phyloP scores from a whole-genome alignment of 1,284 basidiomycete genomes.

The Lignosus rhinocerotis region DNA sequence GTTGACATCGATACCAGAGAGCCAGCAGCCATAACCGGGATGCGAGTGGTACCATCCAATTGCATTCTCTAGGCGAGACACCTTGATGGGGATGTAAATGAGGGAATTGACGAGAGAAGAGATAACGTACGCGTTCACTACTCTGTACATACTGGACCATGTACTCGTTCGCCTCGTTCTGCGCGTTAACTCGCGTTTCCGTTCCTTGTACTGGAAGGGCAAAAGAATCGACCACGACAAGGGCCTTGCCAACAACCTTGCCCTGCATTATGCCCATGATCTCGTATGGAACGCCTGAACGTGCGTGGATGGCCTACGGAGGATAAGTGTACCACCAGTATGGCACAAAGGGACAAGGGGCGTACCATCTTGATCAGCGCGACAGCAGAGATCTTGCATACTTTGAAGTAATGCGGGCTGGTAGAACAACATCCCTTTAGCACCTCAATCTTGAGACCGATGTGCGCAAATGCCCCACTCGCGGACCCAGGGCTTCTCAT shows the following conservation, averaged over 20 bases:
- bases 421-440: background rate
- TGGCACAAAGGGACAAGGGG: background rate
- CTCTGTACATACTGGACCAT: constrained; percentile 93
- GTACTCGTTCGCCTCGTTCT: constrained; percentile 96
- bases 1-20: constrained; percentile 95
- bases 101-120: background rate
- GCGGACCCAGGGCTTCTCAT: constrained; percentile 81
- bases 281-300: constrained; percentile 96
- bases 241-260: constrained; percentile 83
- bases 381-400: constrained; percentile 92
- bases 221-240: constrained; percentile 96
- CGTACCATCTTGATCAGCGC: constrained; percentile 97
- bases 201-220: constrained; percentile 98
- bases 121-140: constrained; percentile 65
- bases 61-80: constrained; percentile 82
- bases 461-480: constrained; percentile 62
- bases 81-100: constrained; percentile 42
- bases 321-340: background rate
- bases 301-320: constrained; percentile 89
- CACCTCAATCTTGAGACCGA: constrained; percentile 83
- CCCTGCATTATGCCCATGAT: constrained; percentile 99
- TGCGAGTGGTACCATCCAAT: constrained; percentile 99
- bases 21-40: constrained; percentile 96
- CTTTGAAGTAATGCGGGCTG: constrained; percentile 91
- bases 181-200: constrained; percentile 97